phyloP scores from a whole-genome alignment of 306 rosid species.

The Cercis canadensis region DNA sequence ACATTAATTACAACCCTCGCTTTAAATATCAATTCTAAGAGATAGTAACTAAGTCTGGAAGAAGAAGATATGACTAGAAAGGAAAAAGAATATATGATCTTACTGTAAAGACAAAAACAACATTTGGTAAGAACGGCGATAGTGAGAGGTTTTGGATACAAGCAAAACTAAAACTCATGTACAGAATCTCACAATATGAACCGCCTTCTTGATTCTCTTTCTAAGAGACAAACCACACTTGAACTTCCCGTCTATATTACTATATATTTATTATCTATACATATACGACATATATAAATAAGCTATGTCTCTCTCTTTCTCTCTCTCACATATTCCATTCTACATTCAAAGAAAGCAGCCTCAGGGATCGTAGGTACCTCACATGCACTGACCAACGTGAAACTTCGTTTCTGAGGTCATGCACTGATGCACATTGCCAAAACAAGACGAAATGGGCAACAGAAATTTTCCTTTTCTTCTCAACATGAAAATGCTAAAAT shows the following conservation, averaged over 20 bases:
- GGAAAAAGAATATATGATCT: neutral
- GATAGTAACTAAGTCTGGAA: no score
- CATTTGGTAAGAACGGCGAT: neutral
- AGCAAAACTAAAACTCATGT: neutral
- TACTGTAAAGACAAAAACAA: neutral
- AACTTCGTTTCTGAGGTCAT: no score
- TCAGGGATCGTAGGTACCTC: neutral
- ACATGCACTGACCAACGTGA: no score
- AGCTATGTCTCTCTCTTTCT: neutral
- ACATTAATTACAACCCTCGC: no score
- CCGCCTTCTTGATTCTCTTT: constrained; percentile 13
- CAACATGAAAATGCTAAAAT: no score
- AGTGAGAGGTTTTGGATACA: neutral
- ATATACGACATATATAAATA: neutral
- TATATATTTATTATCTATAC: neutral
- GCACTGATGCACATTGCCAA: no score
- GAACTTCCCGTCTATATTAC: neutral
- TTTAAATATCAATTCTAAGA: no score
- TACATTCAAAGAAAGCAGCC: neutral
- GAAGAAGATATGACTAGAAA: neutral
- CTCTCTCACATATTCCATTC: neutral
- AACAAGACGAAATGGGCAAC: no score
- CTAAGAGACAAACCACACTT: neutral
- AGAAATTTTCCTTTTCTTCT: no score
- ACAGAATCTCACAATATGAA: constrained; percentile 2